Base-by-base conservation (phyloP, 2,329 filamentous ascomycete species). In the Trichoderma gracile region DNA sequence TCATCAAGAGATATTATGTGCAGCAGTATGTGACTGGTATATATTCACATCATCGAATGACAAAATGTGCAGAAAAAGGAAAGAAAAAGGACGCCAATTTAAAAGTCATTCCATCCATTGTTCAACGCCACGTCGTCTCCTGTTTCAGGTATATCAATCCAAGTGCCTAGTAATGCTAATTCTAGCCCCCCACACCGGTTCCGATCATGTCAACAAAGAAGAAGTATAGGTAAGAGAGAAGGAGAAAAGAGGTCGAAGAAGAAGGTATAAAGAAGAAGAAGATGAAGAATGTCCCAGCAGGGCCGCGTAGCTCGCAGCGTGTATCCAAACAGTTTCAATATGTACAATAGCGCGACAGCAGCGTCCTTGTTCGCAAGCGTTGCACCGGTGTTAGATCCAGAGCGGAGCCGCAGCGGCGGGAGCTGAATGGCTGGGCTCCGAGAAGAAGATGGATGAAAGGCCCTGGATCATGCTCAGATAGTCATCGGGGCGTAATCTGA, bases 381-480 rank as follows among this genome's bases (percentile, higher is more conserved):
- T 25, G 38, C 23, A 38, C 27, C 8, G 25, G 19, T 53, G 52
- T 69, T 70, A 86, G 68, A 86, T 86, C 84, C 84, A 86, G 60
- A 81, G 66, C 14, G 76, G 72, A 19, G 73, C 75, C 14, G 77
- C 67, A 17, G 76, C 71, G 46, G 74, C 72, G 59, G 72, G 69
- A 46, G 74, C 72, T 58, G 72, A 68, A 53, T 75, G 72, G 19
- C 58, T 71, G 21, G 72, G 66, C 49, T 78, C 77, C 12, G 72
- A 79, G 72, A 90, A 89, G 74, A 89, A 86, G 65, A 80, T 83
- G 56, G 82, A 77, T 71, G 90, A 83, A 15, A 96, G 78, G 63
- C 84, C 85, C 69, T 91, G 84, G 64, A 98, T 90, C 74, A 96
- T 93, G 50, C 81, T 80, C 66, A 96, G 79, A 78, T 99, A 99